Evolutionary conservation across 192 early-diverging fungal species (phyloP).

Genomic region (Chytriomyces confervae): DNA sequence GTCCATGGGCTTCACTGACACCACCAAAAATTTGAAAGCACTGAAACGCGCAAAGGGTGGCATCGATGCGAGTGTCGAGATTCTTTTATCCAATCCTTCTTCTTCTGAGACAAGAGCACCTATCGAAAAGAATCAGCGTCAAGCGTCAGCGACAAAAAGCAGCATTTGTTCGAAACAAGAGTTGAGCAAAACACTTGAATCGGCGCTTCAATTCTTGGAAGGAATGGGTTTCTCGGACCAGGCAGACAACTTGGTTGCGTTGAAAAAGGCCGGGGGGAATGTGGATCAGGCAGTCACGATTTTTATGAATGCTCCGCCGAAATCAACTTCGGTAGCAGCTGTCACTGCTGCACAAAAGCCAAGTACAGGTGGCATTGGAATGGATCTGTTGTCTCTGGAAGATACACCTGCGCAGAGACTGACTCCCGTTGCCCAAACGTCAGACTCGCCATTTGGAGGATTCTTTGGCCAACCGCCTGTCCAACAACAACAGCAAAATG

Average conservation of each 20-base stretch:
- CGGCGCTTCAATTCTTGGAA: constrained; percentile 56
- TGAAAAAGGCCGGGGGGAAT: constrained; percentile 75
- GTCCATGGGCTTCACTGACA: constrained; percentile 87
- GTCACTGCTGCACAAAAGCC: background rate
- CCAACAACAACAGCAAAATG: constrained; percentile 14
- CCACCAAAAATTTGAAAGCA: constrained; percentile 67
- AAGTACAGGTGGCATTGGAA: background rate
- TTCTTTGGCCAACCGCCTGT: constrained; percentile 24
- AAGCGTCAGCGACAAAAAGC: background rate
- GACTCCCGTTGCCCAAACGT: background rate
- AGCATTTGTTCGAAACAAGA: background rate
- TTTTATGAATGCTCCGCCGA: constrained; percentile 54
- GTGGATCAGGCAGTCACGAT: constrained; percentile 74
- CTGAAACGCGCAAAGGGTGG: constrained; percentile 73
- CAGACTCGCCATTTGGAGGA: background rate
- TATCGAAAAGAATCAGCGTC: background rate
- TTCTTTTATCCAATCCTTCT: constrained; percentile 42
- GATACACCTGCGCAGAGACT: background rate
- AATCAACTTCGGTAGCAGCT: background rate
- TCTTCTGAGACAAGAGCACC: background rate
- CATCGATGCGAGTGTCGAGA: constrained; percentile 73
- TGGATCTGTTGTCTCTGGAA: constrained; percentile 15
- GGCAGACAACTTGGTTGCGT: constrained; percentile 66
- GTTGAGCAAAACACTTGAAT: constrained; percentile 58
- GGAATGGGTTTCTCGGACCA: constrained; percentile 79